Percentiles rank a stretch among this genome's conserved stretches.
phyloP scores from a whole-genome alignment of 192 early-diverging fungal species.

The Dissophora ornata region DNA sequence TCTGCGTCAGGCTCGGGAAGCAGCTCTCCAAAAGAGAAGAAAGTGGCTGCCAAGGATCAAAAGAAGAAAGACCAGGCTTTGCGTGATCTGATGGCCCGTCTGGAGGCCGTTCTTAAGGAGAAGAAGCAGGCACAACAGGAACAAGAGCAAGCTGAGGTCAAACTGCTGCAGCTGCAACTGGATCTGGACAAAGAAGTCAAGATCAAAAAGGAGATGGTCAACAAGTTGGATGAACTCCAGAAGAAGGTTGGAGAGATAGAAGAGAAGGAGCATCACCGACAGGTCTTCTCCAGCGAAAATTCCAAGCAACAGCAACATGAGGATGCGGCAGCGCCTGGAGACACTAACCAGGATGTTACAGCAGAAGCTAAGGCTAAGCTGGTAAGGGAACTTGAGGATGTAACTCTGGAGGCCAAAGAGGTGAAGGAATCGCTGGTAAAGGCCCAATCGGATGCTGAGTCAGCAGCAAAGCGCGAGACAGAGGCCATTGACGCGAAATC shows the following conservation, averaged over 20 bases:
- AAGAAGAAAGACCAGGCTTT: constrained; percentile 51
- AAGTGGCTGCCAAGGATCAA: constrained; percentile 32
- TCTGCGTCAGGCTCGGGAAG: constrained; percentile 22
- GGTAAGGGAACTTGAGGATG: constrained; percentile 13
- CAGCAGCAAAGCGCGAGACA: constrained; percentile 14
- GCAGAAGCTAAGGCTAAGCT: background rate
- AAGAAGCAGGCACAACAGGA: constrained; percentile 51
- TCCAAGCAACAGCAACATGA: background rate
- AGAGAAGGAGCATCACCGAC: constrained; percentile 30
- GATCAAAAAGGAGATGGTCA: constrained; percentile 53
- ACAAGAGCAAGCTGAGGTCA: constrained; percentile 48
- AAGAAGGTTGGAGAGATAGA: constrained; percentile 49
- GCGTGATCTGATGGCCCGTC: constrained; percentile 44
- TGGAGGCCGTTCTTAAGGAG: constrained; percentile 46
- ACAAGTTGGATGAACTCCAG: constrained; percentile 46
- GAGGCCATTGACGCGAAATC: constrained; percentile 18
- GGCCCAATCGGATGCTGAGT: constrained; percentile 11
- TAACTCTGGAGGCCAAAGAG: constrained; percentile 17
- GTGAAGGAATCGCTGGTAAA: constrained; percentile 18
- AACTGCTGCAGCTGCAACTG: constrained; percentile 37
- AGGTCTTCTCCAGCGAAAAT: background rate
- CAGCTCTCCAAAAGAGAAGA: constrained; percentile 51
- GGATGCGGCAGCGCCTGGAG: background rate
- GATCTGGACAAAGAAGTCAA: constrained; percentile 52
- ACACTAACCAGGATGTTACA: background rate